phyloP scores from a whole-genome alignment of 371 early-diverging fungal genomes.

The Coemansia sp. region DNA sequence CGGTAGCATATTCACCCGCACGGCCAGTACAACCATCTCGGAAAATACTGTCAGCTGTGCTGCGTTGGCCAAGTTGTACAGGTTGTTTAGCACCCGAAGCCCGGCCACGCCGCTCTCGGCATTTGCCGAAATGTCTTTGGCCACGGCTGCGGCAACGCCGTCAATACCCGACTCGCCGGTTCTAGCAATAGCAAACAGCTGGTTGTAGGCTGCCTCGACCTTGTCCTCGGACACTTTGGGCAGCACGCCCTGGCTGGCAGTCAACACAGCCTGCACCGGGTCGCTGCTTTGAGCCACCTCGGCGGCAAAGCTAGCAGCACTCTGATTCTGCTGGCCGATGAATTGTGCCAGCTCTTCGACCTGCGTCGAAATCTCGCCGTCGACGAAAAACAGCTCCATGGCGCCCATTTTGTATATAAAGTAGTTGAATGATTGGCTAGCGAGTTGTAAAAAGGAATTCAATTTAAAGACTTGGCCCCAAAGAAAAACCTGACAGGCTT shows the following conservation, averaged over 20 bases:
- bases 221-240: slow-evolving; percentile 16
- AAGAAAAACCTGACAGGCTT: background rate
- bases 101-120: slow-evolving; percentile 20
- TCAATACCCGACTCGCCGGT: slow-evolving; percentile 3
- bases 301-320: background rate
- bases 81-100: slow-evolving; percentile 55
- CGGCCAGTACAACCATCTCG: slow-evolving; percentile 69
- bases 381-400: slow-evolving; percentile 15
- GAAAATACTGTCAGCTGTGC: slow-evolving; percentile 70
- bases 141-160: slow-evolving; percentile 5
- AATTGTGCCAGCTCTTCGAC: slow-evolving; percentile 34
- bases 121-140: slow-evolving; percentile 15
- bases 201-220: slow-evolving; percentile 47
- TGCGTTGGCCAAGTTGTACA: slow-evolving; percentile 76
- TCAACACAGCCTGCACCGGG: slow-evolving; percentile 3
- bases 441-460: background rate
- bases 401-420: background rate
- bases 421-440: background rate
- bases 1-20: slow-evolving; percentile 4
- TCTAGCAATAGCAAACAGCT: slow-evolving; percentile 35
- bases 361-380: slow-evolving; percentile 29
- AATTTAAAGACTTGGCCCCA: background rate
- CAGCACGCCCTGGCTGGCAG: slow-evolving; percentile 5
- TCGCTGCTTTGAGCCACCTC: background rate
- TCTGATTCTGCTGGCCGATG: slow-evolving; percentile 15